Conservation (phyloP, 805 yeast species). For the Candida succiphila region DNA sequence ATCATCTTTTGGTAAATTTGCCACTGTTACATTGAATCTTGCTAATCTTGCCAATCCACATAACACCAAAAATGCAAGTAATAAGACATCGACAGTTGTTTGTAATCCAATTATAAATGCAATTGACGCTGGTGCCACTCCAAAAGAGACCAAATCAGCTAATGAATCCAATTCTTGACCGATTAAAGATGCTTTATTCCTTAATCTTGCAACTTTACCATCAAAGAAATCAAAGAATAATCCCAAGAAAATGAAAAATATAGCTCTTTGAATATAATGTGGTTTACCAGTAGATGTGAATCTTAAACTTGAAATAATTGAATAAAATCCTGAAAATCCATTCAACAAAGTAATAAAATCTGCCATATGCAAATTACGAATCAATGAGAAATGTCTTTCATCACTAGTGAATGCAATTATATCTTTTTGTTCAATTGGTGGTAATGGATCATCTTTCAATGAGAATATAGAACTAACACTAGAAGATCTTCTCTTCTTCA, state of each 20-base stretch:
- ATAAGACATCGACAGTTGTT: constrained; percentile 67
- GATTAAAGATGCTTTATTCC: constrained; percentile 85
- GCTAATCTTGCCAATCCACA: constrained; percentile 94
- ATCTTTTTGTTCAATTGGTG: constrained; percentile 71
- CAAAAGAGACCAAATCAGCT: constrained; percentile 91
- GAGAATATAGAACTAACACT: constrained; percentile 33
- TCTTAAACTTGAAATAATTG: constrained; percentile 77
- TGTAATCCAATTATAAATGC: constrained; percentile 90
- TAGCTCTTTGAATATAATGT: constrained; percentile 78
- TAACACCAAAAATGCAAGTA: constrained; percentile 75
- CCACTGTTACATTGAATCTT: constrained; percentile 89
- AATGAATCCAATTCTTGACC: constrained; percentile 97
- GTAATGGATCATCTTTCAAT: constrained; percentile 49
- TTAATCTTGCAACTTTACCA: constrained; percentile 92
- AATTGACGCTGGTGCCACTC: constrained; percentile 90
- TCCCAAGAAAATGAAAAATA: constrained; percentile 79
- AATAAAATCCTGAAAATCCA: constrained; percentile 89
- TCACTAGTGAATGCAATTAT: constrained; percentile 75
- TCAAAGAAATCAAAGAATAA: constrained; percentile 94
- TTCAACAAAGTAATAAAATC: constrained; percentile 92
- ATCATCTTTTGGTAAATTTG: constrained; percentile 83
- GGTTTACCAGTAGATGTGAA: constrained; percentile 62
- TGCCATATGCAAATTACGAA: constrained; percentile 86
- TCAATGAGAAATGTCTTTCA: constrained; percentile 74
- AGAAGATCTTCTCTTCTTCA: constrained; percentile 19